phyloP scores from a whole-genome alignment of 805 yeast genomes.

The Kodamaea laetipori region DNA sequence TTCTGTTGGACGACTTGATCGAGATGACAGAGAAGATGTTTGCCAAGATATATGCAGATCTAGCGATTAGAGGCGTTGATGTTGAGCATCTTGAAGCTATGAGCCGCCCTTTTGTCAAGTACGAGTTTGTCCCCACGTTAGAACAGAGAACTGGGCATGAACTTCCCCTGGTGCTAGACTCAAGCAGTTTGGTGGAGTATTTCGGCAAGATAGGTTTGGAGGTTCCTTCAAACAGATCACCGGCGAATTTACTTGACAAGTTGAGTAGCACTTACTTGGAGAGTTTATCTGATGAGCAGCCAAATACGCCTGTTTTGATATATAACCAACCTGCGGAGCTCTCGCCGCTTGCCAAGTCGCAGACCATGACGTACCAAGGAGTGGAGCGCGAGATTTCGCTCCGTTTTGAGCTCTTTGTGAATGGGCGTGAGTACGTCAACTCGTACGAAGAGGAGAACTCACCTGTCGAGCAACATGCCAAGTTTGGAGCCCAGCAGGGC shows the following conservation, averaged over 20 bases:
- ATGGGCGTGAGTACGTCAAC: slow-evolving; percentile 80
- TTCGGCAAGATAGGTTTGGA: slow-evolving; percentile 38
- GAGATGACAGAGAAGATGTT: slow-evolving; percentile 61
- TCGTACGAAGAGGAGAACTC: slow-evolving; percentile 97
- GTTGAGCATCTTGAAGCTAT: slow-evolving; percentile 25
- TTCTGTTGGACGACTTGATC: slow-evolving; percentile 68
- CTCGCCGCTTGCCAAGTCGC: slow-evolving; percentile 87
- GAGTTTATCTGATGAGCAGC: slow-evolving; percentile 47
- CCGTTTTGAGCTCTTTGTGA: slow-evolving; percentile 82
- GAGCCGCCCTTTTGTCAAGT: slow-evolving; percentile 24
- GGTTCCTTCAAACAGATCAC: slow-evolving; percentile 45
- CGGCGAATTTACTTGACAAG: slow-evolving; percentile 64
- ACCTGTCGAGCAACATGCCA: slow-evolving; percentile 67
- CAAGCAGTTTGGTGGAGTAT: slow-evolving; percentile 44
- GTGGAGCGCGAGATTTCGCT: slow-evolving; percentile 50
- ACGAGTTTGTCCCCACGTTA: slow-evolving; percentile 70
- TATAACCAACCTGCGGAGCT: slow-evolving; percentile 79
- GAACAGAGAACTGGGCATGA: slow-evolving; percentile 52
- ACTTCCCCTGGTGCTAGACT: slow-evolving; percentile 49
- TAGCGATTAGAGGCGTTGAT: slow-evolving; percentile 18
- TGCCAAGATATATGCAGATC: slow-evolving; percentile 34
- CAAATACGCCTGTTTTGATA: slow-evolving; percentile 64
- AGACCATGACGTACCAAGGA: slow-evolving; percentile 22
- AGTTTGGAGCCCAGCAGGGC: slow-evolving; percentile 61
- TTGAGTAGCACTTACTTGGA: slow-evolving; percentile 67